Evolutionary conservation across 257 asterid species (phyloP).

Genomic region (Scutellaria baicalensis): DNA sequence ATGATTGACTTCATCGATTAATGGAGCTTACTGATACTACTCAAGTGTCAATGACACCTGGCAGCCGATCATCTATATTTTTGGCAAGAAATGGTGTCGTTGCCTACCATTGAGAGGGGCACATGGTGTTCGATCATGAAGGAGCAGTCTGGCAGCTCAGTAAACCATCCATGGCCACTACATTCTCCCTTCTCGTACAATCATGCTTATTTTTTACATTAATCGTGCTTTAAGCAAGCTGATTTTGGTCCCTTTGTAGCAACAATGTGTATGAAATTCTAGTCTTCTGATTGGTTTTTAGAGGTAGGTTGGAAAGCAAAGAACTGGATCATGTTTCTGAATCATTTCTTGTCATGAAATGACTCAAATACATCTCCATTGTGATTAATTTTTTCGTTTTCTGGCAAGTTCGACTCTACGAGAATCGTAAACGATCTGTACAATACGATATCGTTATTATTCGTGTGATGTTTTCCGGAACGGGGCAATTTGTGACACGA

Average conservation of each 20-base stretch:
- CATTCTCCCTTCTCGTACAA: background rate
- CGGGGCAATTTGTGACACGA: no score
- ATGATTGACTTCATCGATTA: constrained; percentile 11
- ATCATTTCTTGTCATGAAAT: background rate
- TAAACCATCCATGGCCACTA: constrained; percentile 7
- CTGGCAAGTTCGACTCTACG: no score
- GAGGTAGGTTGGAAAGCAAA: constrained; percentile 15
- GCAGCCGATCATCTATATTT: constrained; percentile 1
- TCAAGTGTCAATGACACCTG: background rate
- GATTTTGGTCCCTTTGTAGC: constrained; percentile 10
- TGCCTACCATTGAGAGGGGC: background rate
- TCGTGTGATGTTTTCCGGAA: no score
- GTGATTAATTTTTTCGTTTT: background rate
- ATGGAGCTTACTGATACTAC: background rate
- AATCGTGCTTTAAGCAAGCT: constrained; percentile 21
- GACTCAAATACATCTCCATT: background rate
- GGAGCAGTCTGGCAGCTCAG: background rate
- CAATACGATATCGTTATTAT: no score
- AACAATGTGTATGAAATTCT: constrained; percentile 5
- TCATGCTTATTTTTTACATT: constrained; percentile 12
- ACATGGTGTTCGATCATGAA: background rate
- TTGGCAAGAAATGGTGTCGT: constrained; percentile 1
- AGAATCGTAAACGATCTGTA: no score
- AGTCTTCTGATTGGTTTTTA: background rate
- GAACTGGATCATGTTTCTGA: constrained; percentile 11